Evolutionary conservation across 176 grass and related monocot species (phyloP).

Genomic region (Cocos nucifera): DNA sequence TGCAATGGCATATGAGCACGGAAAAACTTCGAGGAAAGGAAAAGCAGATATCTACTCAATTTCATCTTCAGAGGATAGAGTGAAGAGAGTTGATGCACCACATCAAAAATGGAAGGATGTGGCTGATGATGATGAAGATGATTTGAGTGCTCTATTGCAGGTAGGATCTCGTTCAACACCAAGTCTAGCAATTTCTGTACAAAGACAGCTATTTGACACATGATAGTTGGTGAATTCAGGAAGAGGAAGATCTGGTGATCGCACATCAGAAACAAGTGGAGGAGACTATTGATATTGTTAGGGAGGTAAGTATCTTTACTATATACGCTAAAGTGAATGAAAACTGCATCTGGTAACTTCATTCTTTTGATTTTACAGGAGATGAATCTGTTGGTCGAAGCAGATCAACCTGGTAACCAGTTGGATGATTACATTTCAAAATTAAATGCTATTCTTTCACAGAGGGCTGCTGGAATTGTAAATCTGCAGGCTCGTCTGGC

Average conservation of each 20-base stretch:
- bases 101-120: slow-evolving; percentile 26
- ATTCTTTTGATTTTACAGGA: slow-evolving; percentile 22
- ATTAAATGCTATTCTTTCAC: slow-evolving; percentile 31
- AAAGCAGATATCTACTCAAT: slow-evolving; percentile 16
- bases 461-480: slow-evolving; percentile 42
- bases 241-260: slow-evolving; percentile 42
- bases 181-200: background rate
- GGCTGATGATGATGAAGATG: slow-evolving; percentile 34
- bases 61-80: slow-evolving; percentile 21
- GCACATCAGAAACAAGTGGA: slow-evolving; percentile 42
- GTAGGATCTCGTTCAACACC: slow-evolving; percentile 26
- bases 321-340: background rate
- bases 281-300: slow-evolving; percentile 35
- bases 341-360: background rate
- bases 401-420: slow-evolving; percentile 42
- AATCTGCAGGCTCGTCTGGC: slow-evolving; percentile 38
- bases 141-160: slow-evolving; percentile 60
- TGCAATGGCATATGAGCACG: slow-evolving; percentile 44
- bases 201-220: background rate
- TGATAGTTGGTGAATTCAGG: slow-evolving; percentile 17
- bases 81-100: slow-evolving; percentile 21
- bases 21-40: slow-evolving; percentile 27
- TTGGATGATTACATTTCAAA: slow-evolving; percentile 41
- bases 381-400: slow-evolving; percentile 48
- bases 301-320: slow-evolving; percentile 28